These are phyloP conservation scores for Amanita inopinata DNA, from an alignment of 768 basidiomycete species.

Conservation along the genomic window DNA sequence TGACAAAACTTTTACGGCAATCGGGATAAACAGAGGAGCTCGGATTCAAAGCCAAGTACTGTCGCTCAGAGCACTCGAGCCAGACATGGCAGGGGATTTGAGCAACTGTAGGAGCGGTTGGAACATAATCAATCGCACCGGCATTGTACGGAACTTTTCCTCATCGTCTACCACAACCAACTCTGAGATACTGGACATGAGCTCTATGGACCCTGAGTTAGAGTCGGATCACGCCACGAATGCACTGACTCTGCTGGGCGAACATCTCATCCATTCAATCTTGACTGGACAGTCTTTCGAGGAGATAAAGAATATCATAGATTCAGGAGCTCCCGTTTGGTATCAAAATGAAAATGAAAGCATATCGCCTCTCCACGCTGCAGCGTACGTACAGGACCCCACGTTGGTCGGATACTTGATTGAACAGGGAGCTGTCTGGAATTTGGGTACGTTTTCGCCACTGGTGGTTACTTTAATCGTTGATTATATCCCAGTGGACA, in stretches of 20 bases:
- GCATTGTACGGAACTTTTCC: too few relatives aligned
- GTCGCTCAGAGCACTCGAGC: too few relatives aligned
- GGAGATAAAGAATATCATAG: constrained; percentile 39
- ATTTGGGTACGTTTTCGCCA: constrained; percentile 45
- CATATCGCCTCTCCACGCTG: constrained; percentile 80
- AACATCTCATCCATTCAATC: constrained; percentile 49
- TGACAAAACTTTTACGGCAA: too few relatives aligned
- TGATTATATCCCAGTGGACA: constrained; percentile 46
- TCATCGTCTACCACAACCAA: too few relatives aligned
- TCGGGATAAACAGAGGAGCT: too few relatives aligned
- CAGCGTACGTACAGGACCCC: constrained; percentile 60
- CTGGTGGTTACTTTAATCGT: neutral
- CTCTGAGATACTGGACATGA: too few relatives aligned
- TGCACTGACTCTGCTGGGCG: constrained; percentile 44
- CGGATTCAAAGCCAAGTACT: too few relatives aligned
- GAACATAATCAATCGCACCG: too few relatives aligned
- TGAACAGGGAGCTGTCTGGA: constrained; percentile 86
- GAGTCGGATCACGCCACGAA: constrained; percentile 26
- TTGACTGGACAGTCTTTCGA: constrained; percentile 37
- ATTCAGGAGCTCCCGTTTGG: constrained; percentile 77
- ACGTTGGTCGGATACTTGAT: constrained; percentile 61
- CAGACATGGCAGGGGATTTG: neutral
- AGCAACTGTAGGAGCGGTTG: too few relatives aligned
- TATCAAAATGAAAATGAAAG: constrained; percentile 78
- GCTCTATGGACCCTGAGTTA: neutral